Evolutionary conservation across 495 filamentous ascomycete genomes (phyloP), one percentile per base, ranked within the genome.

Genomic region (Usnea hakonensis): DNA sequence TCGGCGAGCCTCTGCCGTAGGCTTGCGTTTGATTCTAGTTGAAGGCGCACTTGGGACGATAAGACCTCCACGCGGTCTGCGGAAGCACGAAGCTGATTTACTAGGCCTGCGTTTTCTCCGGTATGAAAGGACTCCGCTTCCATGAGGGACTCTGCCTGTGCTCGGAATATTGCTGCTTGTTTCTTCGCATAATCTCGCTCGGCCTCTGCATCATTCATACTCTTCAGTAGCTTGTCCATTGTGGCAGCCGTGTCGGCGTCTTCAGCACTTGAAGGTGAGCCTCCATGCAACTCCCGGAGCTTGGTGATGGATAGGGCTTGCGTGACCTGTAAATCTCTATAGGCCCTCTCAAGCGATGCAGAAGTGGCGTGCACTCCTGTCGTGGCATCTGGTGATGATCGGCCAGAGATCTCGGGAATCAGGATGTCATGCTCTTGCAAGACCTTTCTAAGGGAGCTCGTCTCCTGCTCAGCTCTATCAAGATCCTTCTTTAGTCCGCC

Each of bases 401-500:
- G 41, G 13, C 71, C 71, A 41, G 75, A 64, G 28, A 74, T 74
- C 38, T 81, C 77, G 1, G 82, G 85, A 32, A 89, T 81, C 26
- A 87, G 74, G 57, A 92, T 91, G 71, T 96, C 93, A 66, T 92
- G 90, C 73, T 96, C 92, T 69, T 89, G 79, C 21, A 98, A 82
- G 28, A 98, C 79, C 30, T 74, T 81, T 30, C 91, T 85, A 36
- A 98, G 76, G 32, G 88, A 90, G 36, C 80, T 76, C 16, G 93
- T 96, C 76, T 98, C 95, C 70, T 94, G 88, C 73, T 96, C 89
- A 5, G 94, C 91, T 64, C 92, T 89, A 70, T 98, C 95, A 35
- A 98, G 83, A 70, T 98, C 94, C 89, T 96, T 97, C 74, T 96
- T 96, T 64, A 98, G 77, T 46, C 93, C 92, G 62, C 86, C 82